Base-by-base conservation (phyloP, 768 basidiomycete genomes). In the Russula foetens region DNA sequence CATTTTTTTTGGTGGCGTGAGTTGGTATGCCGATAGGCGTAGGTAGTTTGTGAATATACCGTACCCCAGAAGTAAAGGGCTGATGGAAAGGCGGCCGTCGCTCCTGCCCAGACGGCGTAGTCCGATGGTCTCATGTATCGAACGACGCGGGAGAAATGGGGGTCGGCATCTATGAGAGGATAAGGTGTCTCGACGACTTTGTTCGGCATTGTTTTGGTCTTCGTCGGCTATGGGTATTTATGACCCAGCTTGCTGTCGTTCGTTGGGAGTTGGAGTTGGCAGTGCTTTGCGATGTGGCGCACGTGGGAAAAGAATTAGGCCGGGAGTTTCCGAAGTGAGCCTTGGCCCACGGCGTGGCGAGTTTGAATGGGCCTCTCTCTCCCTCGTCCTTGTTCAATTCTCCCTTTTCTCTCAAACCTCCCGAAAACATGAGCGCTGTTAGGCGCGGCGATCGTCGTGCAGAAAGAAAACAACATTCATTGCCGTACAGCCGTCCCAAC, bases 161-260 rank as follows among this genome's bases (percentile, higher is more conserved):
- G 96, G 78, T 98, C 96, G 0, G 84, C 78, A 74, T 98, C 96
- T 75, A 98, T 90, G 74, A 96, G 85, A 50, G 94, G 94, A 76
- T 84, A 96, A 26, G 85, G 84, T 43, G 88, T 84, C 69, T 75
- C 73, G 60, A 79, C 75, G 67, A 77, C 74, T 70, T 81, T 81
- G 73, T 78, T 70, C 53, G 82, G 80, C 81, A 82, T 81, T 63
- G 11, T 14, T 72, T 47, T 38, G 6, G 56, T 51, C 8, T 56
- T 47, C 24, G 55, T 35, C 35, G 35, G 35, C 14, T 11, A 12
- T 11, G 2, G 35, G 8, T 5, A 33, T 33, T 33, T 33, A 33
- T 33, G 31, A 9, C 31, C 31, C 31, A 33, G 31, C 9, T 39
- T 29, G 21, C 29, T 26, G 53, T 24, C 3, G 35, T 39, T 7